Percentiles rank a stretch among this genome's conserved stretches.
These are phyloP conservation scores for Paraphysoderma sedebokerense DNA, from an alignment of 371 early-diverging fungal genomes.

Conservation along the genomic window DNA sequence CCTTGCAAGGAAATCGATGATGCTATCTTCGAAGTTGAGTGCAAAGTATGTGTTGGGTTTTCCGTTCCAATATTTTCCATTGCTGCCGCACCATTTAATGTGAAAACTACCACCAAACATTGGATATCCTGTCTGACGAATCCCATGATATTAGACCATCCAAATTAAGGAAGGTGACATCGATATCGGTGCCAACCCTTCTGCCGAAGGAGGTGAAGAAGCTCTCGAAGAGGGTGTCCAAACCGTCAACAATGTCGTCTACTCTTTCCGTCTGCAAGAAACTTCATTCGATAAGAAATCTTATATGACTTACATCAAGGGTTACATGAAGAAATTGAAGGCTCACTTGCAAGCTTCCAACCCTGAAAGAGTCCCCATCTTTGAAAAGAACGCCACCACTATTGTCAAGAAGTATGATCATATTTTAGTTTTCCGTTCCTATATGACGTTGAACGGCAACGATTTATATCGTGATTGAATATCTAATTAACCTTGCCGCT, in stretches of 20 bases:
- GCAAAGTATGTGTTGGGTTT: conserved; percentile 28
- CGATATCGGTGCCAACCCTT: conserved; percentile 88
- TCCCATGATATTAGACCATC: conserved; percentile 24
- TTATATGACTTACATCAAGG: conserved; percentile 81
- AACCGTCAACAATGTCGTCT: conserved; percentile 72
- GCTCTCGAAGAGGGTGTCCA: conserved; percentile 31
- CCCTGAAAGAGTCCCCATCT: conserved; percentile 48
- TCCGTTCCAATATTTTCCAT: too few relatives aligned
- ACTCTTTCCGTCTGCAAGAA: conserved; percentile 54
- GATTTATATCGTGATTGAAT: too few relatives aligned
- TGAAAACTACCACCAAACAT: too few relatives aligned
- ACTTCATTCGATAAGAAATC: conserved; percentile 85
- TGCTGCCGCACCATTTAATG: too few relatives aligned
- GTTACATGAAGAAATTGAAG: conserved; percentile 71
- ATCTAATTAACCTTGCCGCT: too few relatives aligned
- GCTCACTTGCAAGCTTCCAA: conserved; percentile 34
- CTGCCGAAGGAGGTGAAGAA: conserved; percentile 67
- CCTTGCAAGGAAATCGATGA: conserved; percentile 47
- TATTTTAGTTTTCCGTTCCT: conserved; percentile 8
- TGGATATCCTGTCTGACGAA: not conserved
- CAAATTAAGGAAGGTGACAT: conserved; percentile 46
- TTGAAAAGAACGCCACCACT: conserved; percentile 40
- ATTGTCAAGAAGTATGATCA: conserved; percentile 67
- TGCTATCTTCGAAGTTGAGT: conserved; percentile 61
- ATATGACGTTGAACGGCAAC: too few relatives aligned